Percentiles rank a stretch among this genome's conserved stretches.
These are phyloP conservation scores for Dalbergia oliveri DNA, from an alignment of 306 rosid genomes.

Conservation along the genomic window DNA sequence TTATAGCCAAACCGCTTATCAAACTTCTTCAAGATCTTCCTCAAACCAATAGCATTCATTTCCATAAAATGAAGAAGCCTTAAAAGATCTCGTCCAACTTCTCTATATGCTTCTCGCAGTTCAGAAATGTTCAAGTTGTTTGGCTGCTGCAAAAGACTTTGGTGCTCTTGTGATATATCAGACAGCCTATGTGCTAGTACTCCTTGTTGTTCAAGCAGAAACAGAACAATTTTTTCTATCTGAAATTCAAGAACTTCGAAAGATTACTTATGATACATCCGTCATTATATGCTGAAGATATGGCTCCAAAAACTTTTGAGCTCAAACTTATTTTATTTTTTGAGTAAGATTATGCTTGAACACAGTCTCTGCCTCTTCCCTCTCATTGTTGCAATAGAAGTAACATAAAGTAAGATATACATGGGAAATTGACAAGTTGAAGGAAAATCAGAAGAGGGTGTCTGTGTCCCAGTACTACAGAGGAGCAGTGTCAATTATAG, in stretches of 20 bases:
- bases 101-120: constrained; percentile 76
- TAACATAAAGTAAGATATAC: not conserved
- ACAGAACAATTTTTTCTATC: constrained; percentile 90
- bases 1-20: constrained; percentile 89
- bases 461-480: constrained; percentile 2
- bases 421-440: not conserved
- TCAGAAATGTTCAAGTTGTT: constrained; percentile 62
- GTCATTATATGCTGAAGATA: not conserved
- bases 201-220: constrained; percentile 96
- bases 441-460: not conserved
- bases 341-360: not conserved
- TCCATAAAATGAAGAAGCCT: constrained; percentile 89
- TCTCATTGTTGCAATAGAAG: not conserved
- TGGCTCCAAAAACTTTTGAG: not conserved
- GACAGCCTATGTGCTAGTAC: constrained; percentile 79
- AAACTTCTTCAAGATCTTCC: constrained; percentile 96
- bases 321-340: not conserved
- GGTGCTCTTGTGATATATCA: constrained; percentile 65
- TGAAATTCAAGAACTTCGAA: constrained; percentile 49
- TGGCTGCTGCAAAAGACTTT: constrained; percentile 67
- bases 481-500: not conserved
- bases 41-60: constrained; percentile 91
- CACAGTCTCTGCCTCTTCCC: not conserved
- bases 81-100: constrained; percentile 81
- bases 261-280: not conserved